Conservation (phyloP, 106 monocot genomes). For the Acanthochlamys bracteata region DNA sequence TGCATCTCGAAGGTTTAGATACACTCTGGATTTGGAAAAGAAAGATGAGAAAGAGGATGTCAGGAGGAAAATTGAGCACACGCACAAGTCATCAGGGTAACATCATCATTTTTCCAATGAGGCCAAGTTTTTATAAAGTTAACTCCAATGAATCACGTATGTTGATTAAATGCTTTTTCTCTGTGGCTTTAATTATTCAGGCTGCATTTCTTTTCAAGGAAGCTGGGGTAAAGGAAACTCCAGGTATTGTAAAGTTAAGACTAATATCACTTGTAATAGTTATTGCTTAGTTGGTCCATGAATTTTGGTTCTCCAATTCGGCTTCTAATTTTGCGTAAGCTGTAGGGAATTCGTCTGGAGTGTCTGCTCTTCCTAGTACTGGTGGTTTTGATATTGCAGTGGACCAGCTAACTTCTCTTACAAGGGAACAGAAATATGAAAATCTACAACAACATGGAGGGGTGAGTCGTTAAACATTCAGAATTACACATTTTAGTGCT, state of each 20-base stretch:
- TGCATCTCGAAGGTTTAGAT: constrained; percentile 94
- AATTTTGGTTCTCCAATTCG: no score
- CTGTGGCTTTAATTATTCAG: constrained; percentile 17
- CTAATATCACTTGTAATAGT: no score
- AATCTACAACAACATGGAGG: constrained; percentile 68
- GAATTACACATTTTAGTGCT: no score
- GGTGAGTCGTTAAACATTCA: constrained; percentile 37
- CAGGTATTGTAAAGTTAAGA: constrained; percentile 12
- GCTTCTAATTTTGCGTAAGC: no score
- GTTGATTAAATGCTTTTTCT: constrained; percentile 1
- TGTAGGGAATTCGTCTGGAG: constrained; percentile 11
- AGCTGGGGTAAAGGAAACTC: constrained; percentile 42
- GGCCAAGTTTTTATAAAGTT: not conserved
- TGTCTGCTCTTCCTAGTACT: constrained; percentile 14
- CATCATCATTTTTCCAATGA: no score
- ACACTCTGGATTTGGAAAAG: constrained; percentile 82
- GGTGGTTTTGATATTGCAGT: constrained; percentile 45
- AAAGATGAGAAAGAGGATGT: constrained; percentile 78
- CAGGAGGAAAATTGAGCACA: constrained; percentile 82
- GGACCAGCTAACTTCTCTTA: constrained; percentile 61
- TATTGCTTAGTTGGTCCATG: no score
- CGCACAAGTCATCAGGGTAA: constrained; percentile 97
- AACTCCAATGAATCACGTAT: not conserved
- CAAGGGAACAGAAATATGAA: constrained; percentile 59
- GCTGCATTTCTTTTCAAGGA: constrained; percentile 78